These are phyloP conservation scores for Boeremia exigua DNA, from an alignment of 2,329 filamentous ascomycete species.

Conservation along the genomic window DNA sequence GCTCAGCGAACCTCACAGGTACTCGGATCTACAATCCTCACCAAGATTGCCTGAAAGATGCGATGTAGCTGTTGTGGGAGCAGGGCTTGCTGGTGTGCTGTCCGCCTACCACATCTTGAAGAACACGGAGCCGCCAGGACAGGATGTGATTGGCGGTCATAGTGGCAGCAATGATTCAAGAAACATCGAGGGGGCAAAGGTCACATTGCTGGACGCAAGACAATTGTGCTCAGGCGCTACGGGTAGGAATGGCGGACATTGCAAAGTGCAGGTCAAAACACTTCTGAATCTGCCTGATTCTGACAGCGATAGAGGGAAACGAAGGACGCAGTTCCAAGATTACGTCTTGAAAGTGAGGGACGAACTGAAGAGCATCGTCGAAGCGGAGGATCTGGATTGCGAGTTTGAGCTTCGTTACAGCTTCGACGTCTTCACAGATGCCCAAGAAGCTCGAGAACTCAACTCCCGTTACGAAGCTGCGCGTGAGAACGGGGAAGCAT, in stretches of 20 bases:
- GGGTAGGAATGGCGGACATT: slow-evolving; percentile 49
- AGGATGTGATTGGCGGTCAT: background rate
- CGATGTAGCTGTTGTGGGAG: slow-evolving; percentile 45
- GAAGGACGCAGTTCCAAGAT: slow-evolving; percentile 18
- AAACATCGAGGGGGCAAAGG: background rate
- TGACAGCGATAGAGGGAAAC: background rate
- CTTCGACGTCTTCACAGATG: no score
- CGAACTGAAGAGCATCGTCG: slow-evolving; percentile 19
- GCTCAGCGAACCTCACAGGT: slow-evolving; percentile 40
- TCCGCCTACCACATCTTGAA: slow-evolving; percentile 40
- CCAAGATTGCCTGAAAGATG: slow-evolving; percentile 30
- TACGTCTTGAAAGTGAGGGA: slow-evolving; percentile 21
- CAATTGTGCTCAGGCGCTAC: slow-evolving; percentile 34
- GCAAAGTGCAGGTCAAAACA: slow-evolving; percentile 54
- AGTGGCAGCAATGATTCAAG: background rate
- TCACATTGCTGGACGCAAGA: slow-evolving; percentile 35
- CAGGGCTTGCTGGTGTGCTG: slow-evolving; percentile 43
- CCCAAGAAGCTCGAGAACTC: no score
- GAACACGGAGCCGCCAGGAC: background rate
- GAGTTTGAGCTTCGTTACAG: background rate
- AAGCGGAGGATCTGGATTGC: no score
- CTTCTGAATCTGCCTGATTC: slow-evolving; percentile 22
- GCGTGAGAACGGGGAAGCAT: slow-evolving; percentile 14
- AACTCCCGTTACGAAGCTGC: slow-evolving; percentile 16
- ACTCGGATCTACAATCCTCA: slow-evolving; percentile 39